Conservation (phyloP, 1,284 basidiomycete genomes). For the Gymnopus androsaceus region DNA sequence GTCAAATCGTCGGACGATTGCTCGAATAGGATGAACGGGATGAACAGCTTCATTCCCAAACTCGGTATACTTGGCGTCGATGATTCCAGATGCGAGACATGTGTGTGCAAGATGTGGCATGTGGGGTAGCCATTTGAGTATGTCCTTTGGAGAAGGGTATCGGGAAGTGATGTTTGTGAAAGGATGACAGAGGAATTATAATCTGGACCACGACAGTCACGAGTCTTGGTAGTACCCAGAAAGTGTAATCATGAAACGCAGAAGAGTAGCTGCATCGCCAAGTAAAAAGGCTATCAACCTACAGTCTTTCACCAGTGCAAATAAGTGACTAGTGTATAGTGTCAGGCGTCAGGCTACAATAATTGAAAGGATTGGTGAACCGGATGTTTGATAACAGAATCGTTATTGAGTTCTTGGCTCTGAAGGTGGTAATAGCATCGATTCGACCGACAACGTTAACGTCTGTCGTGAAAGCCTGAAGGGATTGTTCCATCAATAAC, state of each 20-base stretch:
- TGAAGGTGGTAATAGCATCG: too few relatives aligned
- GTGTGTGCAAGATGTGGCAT: slow-evolving; percentile 25
- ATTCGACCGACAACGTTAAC: too few relatives aligned
- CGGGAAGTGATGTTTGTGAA: slow-evolving; percentile 25
- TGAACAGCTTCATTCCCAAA: slow-evolving; percentile 13
- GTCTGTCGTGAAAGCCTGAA: too few relatives aligned
- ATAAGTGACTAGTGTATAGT: slow-evolving; percentile 30
- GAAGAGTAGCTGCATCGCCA: slow-evolving; percentile 32
- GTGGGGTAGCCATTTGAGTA: slow-evolving; percentile 13
- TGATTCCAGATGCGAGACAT: slow-evolving; percentile 20
- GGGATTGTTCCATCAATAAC: too few relatives aligned
- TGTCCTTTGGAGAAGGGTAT: slow-evolving; percentile 3
- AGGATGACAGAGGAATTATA: slow-evolving; percentile 19
- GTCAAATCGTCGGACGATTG: slow-evolving; percentile 20
- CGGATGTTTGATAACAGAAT: too few relatives aligned
- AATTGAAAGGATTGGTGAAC: too few relatives aligned
- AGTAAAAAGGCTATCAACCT: slow-evolving; percentile 9
- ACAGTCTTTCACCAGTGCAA: slow-evolving; percentile 9
- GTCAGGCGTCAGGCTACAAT: too few relatives aligned
- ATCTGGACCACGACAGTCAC: neutral
- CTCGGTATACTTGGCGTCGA: slow-evolving; percentile 16
- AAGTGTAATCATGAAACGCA: slow-evolving; percentile 31
- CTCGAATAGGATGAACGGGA: slow-evolving; percentile 25
- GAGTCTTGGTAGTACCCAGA: slow-evolving; percentile 29
- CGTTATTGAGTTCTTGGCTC: too few relatives aligned